Conservation (phyloP, 83 land plant species). For the Thuja plicata region DNA sequence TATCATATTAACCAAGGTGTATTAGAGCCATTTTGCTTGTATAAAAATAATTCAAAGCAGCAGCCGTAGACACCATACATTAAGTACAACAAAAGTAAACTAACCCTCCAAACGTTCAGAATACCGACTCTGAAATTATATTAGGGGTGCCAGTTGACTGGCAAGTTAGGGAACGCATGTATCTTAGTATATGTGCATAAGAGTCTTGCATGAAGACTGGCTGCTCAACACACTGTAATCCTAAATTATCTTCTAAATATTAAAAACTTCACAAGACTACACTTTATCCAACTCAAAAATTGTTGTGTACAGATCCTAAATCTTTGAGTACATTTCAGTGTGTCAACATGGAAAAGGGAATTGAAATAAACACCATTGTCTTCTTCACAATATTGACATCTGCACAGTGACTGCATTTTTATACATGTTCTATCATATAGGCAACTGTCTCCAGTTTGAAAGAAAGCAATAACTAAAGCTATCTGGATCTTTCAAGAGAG, state of each 20-base stretch:
- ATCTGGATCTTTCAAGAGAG: not conserved
- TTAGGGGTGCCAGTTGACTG: not conserved
- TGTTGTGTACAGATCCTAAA: not conserved
- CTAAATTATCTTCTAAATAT: not conserved
- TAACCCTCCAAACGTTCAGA: not conserved
- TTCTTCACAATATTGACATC: too few relatives aligned
- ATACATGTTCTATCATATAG: too few relatives aligned
- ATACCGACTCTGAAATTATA: not conserved
- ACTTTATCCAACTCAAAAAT: not conserved
- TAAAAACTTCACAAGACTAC: not conserved
- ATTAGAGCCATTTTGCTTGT: not conserved
- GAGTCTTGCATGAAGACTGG: not conserved
- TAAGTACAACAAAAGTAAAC: not conserved
- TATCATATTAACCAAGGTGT: too few relatives aligned
- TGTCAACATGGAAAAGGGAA: too few relatives aligned
- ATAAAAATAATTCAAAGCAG: not conserved
- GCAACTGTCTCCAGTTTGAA: not conserved
- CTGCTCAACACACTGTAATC: not conserved
- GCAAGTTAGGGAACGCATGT: not conserved
- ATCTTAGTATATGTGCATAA: not conserved
- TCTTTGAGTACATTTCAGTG: too few relatives aligned
- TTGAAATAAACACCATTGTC: not conserved
- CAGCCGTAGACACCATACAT: not conserved
- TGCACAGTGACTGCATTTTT: too few relatives aligned
- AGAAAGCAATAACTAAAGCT: too few relatives aligned